Base-by-base conservation (phyloP, 2,329 filamentous ascomycete species). In the Cladorrhinum sp. region DNA sequence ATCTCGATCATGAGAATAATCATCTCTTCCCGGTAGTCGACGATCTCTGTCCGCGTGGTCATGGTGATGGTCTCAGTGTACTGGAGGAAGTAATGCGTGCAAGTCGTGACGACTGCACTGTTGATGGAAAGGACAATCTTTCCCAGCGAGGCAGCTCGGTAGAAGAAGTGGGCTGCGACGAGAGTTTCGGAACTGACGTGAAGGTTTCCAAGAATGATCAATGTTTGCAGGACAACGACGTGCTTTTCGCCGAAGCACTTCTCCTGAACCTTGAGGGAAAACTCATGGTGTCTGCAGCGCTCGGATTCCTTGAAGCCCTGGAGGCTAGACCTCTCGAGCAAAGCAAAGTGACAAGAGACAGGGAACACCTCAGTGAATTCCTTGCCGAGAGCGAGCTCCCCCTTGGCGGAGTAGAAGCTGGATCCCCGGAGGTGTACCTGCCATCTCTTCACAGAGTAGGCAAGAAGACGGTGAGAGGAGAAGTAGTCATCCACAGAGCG, bases 1-100 rank as follows among this genome's bases (percentile, higher is more conserved):
- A 76, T 69, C 27, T 74, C 69, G 4, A 77, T 77, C 67, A 75
- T 75, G 62, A 73, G 66, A 0, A 68, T 68, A 27, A 77, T 74
- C 67, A 76, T 74, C 65, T 75, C 69, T 62, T 76, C 75, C 3
- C 74, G 72, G 16, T 69, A 74, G 0, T 66, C 72, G 24, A 73
- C 69, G 10, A 75, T 72, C 29, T 74, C 70, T 0, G 73, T 76
- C 20, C 74, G 66, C 64, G 70, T 63, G 0, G 71, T 74, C 53
- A 76, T 71, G 3, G 65, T 68, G 18, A 75, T 73, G 1, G 63
- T 67, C 49, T 74, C 73, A 0, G 75, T 76, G 53, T 68, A 72
- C 1, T 66, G 60, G 9, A 77, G 62, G 66, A 77, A 76, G 2
- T 72, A 57, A n/a, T 70, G 70, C 0, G 72, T 70, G 66, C 76